Evolutionary conservation across 1,284 basidiomycete species (phyloP).

Genomic region (Golubevia pallescens): DNA sequence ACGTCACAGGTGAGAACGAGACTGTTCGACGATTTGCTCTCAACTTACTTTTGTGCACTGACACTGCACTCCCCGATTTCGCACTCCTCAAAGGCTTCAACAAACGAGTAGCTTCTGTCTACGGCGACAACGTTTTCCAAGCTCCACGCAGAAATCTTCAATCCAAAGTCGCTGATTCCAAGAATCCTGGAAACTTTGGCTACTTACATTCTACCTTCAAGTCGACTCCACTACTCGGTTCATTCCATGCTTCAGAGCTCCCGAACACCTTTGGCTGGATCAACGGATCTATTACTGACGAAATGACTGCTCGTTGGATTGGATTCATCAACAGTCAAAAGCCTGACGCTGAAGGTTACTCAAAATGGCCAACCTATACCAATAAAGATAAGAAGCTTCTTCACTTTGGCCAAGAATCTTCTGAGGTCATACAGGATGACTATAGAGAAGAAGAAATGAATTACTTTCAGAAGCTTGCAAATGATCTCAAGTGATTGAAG

Average conservation of each 20-base stretch:
- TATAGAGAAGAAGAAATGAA: too few relatives aligned
- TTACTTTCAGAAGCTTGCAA: too few relatives aligned
- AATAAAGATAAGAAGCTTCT: background rate
- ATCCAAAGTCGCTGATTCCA: background rate
- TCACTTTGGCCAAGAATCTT: too few relatives aligned
- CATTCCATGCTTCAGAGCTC: background rate
- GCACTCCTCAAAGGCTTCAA: too few relatives aligned
- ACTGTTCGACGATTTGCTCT: too few relatives aligned
- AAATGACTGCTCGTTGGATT: background rate
- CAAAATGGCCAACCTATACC: background rate
- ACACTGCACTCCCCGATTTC: too few relatives aligned
- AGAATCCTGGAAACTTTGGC: background rate
- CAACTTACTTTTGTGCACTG: too few relatives aligned
- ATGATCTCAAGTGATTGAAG: too few relatives aligned
- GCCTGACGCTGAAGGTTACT: background rate
- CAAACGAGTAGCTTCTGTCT: background rate
- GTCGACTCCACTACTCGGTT: background rate
- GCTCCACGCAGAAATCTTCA: background rate
- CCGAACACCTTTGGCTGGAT: background rate
- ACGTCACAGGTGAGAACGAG: background rate
- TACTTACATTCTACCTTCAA: background rate
- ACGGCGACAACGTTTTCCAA: background rate
- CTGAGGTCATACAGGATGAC: too few relatives aligned
- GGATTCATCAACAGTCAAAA: background rate
- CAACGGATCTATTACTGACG: background rate